Evolutionary conservation across 768 basidiomycete genomes (phyloP).

Genomic region (Trametes meyenii): DNA sequence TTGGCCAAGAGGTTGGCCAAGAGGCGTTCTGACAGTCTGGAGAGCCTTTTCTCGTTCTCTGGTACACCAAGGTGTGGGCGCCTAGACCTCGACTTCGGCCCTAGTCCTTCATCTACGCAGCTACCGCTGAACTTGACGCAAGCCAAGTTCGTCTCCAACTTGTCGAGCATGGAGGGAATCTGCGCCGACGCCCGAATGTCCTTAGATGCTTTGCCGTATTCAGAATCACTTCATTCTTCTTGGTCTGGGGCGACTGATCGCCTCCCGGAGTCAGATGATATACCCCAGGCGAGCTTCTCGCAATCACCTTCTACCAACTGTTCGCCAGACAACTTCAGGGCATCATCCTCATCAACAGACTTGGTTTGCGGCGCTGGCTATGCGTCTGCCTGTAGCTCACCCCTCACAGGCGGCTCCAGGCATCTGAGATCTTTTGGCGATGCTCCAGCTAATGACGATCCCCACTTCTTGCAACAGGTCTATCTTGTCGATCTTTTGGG

Average conservation of each 20-base stretch:
- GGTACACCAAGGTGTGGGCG: not conserved
- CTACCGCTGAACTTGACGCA: not conserved
- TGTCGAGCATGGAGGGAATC: not conserved
- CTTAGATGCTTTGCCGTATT: not conserved
- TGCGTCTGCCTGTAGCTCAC: not conserved
- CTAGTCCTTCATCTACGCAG: not conserved
- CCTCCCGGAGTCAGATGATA: constrained; percentile 1
- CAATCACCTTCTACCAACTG: not conserved
- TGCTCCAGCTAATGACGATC: not conserved
- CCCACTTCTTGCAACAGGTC: constrained; percentile 1
- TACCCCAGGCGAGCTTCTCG: constrained; percentile 21
- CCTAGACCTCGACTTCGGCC: not conserved
- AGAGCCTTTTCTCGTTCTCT: not conserved
- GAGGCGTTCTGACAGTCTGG: not conserved
- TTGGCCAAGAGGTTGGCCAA: too few species aligned
- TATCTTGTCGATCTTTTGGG: constrained; percentile 18
- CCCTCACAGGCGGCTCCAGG: not conserved
- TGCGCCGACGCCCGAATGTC: not conserved
- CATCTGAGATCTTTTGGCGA: not conserved
- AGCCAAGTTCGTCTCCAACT: constrained; percentile 8
- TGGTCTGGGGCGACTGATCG: not conserved
- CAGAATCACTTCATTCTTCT: not conserved
- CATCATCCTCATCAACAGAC: not conserved
- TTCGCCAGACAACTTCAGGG: not conserved
- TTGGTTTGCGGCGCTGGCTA: not conserved